These are phyloP conservation scores for Crithidia expoeki DNA, from an alignment of 208 protist species.

Conservation along the genomic window DNA sequence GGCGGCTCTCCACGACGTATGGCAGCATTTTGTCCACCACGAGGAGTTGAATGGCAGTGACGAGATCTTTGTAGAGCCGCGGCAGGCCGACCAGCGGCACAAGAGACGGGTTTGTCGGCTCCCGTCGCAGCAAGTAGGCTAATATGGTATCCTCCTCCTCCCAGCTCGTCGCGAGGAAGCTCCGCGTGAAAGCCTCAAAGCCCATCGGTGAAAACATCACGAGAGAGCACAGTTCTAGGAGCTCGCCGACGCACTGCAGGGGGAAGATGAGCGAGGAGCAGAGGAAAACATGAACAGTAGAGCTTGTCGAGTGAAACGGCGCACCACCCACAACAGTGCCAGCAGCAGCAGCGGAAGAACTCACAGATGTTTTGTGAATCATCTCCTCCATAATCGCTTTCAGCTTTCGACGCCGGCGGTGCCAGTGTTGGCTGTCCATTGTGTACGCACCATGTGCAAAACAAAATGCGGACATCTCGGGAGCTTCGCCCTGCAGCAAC, in stretches of 20 bases:
- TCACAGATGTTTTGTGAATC: not conserved
- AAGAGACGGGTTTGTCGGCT: constrained; percentile 74
- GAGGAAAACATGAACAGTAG: constrained; percentile 26
- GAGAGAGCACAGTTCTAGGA: constrained; percentile 70
- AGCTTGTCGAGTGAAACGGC: not conserved
- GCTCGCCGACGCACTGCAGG: constrained; percentile 71
- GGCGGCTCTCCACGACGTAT: constrained; percentile 44
- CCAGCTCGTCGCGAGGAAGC: constrained; percentile 66
- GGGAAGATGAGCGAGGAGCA: constrained; percentile 73
- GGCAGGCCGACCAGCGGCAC: constrained; percentile 71
- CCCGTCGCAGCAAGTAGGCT: constrained; percentile 61
- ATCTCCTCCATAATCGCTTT: constrained; percentile 15
- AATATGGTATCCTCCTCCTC: constrained; percentile 63
- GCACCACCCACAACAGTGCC: not conserved
- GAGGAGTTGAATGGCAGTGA: constrained; percentile 60
- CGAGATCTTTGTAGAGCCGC: constrained; percentile 65
- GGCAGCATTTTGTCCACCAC: constrained; percentile 58
- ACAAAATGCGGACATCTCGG: constrained; percentile 28
- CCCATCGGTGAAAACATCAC: constrained; percentile 54
- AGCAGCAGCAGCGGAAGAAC: not conserved
- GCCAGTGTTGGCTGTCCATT: constrained; percentile 32
- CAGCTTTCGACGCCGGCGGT: constrained; percentile 28
- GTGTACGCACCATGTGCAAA: constrained; percentile 12
- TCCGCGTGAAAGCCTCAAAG: constrained; percentile 54
- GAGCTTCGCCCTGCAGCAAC: constrained; percentile 32